Evolutionary conservation across 2,329 filamentous ascomycete species (phyloP).

Genomic region (Talaromyces sp.): DNA sequence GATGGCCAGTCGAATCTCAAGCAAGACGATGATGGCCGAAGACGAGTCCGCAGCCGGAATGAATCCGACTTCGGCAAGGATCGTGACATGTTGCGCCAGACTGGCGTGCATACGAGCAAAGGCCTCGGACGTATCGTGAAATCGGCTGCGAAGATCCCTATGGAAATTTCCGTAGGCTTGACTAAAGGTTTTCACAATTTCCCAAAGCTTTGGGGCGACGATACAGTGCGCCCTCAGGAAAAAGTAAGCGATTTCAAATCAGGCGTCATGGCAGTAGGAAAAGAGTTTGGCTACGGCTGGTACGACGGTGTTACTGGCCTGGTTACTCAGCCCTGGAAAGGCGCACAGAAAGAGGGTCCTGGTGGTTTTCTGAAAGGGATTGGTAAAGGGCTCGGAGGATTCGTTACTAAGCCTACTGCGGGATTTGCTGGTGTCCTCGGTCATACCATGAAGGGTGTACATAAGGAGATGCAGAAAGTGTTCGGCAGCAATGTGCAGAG

Average conservation of each 20-base stretch:
- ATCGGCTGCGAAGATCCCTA: background rate
- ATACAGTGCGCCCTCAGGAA: slow-evolving; percentile 58
- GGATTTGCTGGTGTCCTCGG: slow-evolving; percentile 58
- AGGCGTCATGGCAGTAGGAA: background rate
- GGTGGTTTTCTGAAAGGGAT: slow-evolving; percentile 72
- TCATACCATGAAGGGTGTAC: slow-evolving; percentile 77
- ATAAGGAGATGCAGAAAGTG: slow-evolving; percentile 69
- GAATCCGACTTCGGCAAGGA: background rate
- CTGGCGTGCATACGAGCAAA: slow-evolving; percentile 6
- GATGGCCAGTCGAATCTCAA: background rate
- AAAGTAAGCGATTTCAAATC: slow-evolving; percentile 4
- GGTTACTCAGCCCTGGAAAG: slow-evolving; percentile 71
- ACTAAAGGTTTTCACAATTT: slow-evolving; percentile 86
- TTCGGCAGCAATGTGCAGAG: slow-evolving; percentile 70
- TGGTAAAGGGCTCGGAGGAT: slow-evolving; percentile 76
- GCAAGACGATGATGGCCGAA: background rate
- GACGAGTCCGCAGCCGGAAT: background rate
- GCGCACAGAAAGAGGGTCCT: slow-evolving; percentile 61
- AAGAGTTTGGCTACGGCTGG: slow-evolving; percentile 70
- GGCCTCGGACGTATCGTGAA: slow-evolving; percentile 2
- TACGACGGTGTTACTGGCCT: slow-evolving; percentile 79
- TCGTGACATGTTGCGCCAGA: slow-evolving; percentile 3
- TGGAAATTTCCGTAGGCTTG: slow-evolving; percentile 54
- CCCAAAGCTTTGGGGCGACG: slow-evolving; percentile 78
- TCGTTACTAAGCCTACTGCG: slow-evolving; percentile 75